Base-by-base conservation (phyloP, 257 asterid genomes). In the Paraleonurus japonicus region DNA sequence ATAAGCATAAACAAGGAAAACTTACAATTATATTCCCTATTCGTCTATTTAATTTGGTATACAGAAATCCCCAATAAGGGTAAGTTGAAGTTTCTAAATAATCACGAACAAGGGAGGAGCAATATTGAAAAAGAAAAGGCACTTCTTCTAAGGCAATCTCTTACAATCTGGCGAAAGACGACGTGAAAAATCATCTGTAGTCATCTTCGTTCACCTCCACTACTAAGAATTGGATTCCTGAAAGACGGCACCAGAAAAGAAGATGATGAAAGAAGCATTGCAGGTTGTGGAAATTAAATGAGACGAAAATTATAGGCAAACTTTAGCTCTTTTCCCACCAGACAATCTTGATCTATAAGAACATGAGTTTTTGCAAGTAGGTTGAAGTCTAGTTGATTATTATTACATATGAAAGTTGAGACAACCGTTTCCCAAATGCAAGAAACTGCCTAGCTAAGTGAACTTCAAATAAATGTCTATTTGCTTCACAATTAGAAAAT, bases 121-220 rank as follows among this genome's bases (percentile, higher is more conserved):
- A 62, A 78, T 3, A 57, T 32, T 17, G 60, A 47, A 33, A 48
- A 61, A 33, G 24, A 61, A 32, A 24, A 16, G 57, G 11, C 13
- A 65, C 68, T 65, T 32, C 71, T 53, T 53, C 28, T 60, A 43
- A 13, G 62, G 70, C 67, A 67, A 41, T 58, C 51, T 57, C 61
- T 53, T 55, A 26, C 65, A 72, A 61, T 57, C 43, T 0, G 73
- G 51, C 48, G 37, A 71, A 65, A 27, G 59, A 61, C 76, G 33
- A 30, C 33, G 33, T 30, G 17, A 61, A 37, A 39, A 35, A 35
- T 35, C 16, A 41, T 41, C 48, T 8, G 15, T 9, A 41, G 48
- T 45, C 53, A 45, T 45, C 53, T 45, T 45, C 9, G 20, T 4
- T 45, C 19, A 45, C 53, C 53, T 41, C 50, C 50, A 12, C 17